phyloP scores from a whole-genome alignment of 2,329 filamentous ascomycete species.

The Monosporascus sp. region DNA sequence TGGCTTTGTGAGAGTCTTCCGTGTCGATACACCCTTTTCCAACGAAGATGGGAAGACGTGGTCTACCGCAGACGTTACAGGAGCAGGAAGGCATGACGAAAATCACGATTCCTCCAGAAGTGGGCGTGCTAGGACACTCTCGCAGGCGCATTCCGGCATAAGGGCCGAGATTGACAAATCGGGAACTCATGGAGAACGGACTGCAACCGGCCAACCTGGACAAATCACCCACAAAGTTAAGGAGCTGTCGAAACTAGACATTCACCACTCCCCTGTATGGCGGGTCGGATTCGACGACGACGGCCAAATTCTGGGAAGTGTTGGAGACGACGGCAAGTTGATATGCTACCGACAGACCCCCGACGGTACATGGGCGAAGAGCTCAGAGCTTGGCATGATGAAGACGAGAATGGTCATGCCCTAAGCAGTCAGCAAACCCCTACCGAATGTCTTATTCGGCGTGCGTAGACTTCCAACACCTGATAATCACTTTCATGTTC shows the following conservation, averaged over 20 bases:
- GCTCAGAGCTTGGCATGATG: conserved; percentile 54
- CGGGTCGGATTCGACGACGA: conserved; percentile 64
- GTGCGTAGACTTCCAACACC: too few relatives aligned
- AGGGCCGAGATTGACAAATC: conserved; percentile 50
- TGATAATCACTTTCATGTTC: too few relatives aligned
- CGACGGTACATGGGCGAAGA: conserved; percentile 54
- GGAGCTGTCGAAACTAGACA: conserved; percentile 62
- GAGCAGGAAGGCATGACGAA: conserved; percentile 19
- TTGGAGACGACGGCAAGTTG: conserved; percentile 68
- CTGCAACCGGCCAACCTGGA: conserved; percentile 54
- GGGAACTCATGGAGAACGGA: conserved; percentile 41
- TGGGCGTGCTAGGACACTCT: conserved; percentile 15
- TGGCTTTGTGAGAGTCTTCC: conserved; percentile 83
- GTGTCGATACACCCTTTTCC: conserved; percentile 58
- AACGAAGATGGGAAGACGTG: conserved; percentile 45
- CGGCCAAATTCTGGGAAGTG: conserved; percentile 69
- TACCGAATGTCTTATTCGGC: neutral
- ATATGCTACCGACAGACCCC: conserved; percentile 57
- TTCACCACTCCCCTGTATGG: conserved; percentile 69
- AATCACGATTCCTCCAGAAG: neutral
- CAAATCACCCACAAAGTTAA: conserved; percentile 59
- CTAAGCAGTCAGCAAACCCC: conserved; percentile 11
- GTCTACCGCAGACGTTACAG: conserved; percentile 42
- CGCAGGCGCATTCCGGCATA: conserved; percentile 42
- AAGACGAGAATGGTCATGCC: conserved; percentile 49